phyloP scores from a whole-genome alignment of 2,329 filamentous ascomycete genomes.

The Venturia pyrina region DNA sequence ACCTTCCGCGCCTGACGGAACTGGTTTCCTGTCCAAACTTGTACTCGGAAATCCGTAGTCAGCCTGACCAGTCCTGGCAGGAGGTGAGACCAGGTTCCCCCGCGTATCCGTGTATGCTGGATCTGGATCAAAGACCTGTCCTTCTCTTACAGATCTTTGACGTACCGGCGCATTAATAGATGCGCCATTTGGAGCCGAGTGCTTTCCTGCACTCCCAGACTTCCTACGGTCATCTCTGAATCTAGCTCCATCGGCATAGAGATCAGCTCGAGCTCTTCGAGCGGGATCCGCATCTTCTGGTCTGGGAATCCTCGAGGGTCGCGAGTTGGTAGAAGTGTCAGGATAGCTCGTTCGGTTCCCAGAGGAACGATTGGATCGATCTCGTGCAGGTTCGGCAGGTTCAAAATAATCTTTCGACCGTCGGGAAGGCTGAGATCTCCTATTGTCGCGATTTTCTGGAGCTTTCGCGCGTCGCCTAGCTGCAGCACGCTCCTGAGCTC shows the following conservation, averaged over 20 bases:
- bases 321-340: background rate
- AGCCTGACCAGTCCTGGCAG: background rate
- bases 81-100: background rate
- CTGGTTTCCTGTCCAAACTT: background rate
- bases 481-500: conserved; percentile 52
- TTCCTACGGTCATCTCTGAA: background rate
- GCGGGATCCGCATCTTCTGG: background rate
- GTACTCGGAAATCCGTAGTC: background rate
- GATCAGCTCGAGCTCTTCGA: background rate
- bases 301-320: background rate
- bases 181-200: background rate
- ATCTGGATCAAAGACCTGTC: conserved; percentile 7
- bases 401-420: background rate
- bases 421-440: conserved; percentile 2
- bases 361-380: background rate
- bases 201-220: background rate
- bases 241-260: background rate
- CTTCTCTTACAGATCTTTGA: conserved; percentile 7
- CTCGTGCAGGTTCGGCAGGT: background rate
- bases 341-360: background rate
- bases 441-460: background rate
- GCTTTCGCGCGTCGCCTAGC: conserved; percentile 20
- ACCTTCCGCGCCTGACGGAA: background rate
- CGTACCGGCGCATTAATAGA: background rate
- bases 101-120: conserved; percentile 4